Percentiles rank a stretch among this genome's conserved stretches.
Conservation (phyloP, 306 rosid genomes). For the Vicia faba region DNA sequence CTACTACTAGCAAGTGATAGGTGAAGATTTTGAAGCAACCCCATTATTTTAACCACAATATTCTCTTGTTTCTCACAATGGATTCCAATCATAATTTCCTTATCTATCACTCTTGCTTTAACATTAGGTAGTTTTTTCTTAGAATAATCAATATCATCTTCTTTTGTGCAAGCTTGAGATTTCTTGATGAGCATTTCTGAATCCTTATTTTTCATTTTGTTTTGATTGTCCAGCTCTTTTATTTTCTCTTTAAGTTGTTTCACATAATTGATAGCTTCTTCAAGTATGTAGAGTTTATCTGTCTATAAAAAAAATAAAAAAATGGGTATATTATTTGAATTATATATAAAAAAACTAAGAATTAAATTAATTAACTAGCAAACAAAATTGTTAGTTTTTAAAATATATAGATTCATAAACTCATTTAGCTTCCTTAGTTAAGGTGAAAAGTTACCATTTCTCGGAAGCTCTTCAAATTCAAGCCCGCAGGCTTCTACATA, state of each 20-base stretch:
- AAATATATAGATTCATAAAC: no score
- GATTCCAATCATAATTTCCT: conserved; percentile 40
- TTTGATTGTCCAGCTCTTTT: conserved; percentile 32
- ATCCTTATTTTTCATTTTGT: background rate
- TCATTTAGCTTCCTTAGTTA: no score
- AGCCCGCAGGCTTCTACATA: no score
- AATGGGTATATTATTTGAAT: background rate
- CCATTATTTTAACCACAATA: conserved; percentile 33
- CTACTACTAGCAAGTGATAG: conserved; percentile 38
- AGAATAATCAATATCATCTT: background rate
- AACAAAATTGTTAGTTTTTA: no score
- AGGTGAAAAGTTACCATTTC: no score
- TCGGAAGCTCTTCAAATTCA: no score
- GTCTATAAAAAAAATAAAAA: background rate
- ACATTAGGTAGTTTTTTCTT: conserved; percentile 19
- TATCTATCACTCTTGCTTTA: conserved; percentile 34
- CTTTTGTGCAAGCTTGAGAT: background rate
- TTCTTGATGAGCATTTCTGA: conserved; percentile 33
- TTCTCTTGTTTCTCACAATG: conserved; percentile 39
- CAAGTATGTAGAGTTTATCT: conserved; percentile 37
- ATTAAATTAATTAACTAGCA: no score
- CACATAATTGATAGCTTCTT: conserved; percentile 30
- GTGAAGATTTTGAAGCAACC: conserved; percentile 36
- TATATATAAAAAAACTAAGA: background rate
- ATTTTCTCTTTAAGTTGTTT: conserved; percentile 37